Base-by-base conservation (phyloP, 2,329 filamentous ascomycete species). In the Mariannaea elegans region DNA sequence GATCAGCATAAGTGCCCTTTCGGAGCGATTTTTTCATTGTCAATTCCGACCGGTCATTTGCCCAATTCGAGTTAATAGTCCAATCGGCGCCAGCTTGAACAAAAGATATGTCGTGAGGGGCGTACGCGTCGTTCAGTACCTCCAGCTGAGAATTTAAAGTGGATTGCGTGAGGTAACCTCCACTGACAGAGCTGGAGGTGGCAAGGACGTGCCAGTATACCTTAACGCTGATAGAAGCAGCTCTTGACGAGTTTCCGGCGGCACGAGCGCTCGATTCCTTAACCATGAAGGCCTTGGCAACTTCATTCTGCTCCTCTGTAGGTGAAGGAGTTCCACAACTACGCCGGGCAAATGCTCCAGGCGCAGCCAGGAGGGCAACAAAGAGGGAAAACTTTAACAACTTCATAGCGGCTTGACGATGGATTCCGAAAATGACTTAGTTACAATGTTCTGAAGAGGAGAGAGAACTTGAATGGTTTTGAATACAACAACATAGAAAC, bases 51-150 rank as follows among this genome's bases (percentile, higher is more conserved):
- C 72, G 71, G 21, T 79, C 81, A 13, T 59, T 64, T 27, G 80
- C 79, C 81, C 81, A 85, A 66, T 72, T 71, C 18, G 71, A 36
- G 74, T 85, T 84, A 66, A 83, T 71, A 32, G 82, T 82, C 62
- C 75, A 79, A 55, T 78, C 77, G 18, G 73, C 80, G 52, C 74
- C 74, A 18, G 77, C 72, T 38, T 82, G 75, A 23, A 73, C 76
- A 71, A 84, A 85, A 2, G 68, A 67, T 63, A 84, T 75, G 51
- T 77, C 76, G 29, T 82, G 74, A 0, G 76, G 73, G 16, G 72
- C 73, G 57, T 79, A 85, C 14, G 78, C 78, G 0, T 64, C 53
- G 68, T 84, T 84, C 66, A 85, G 66, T 18, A 78, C 76, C 3
- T 71, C 62, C n/a, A 84, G 66, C 72, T 85, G 81, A 10, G 54